Base-by-base conservation (phyloP, 2,329 filamentous ascomycete genomes). In the Cladorrhinum sp. region DNA sequence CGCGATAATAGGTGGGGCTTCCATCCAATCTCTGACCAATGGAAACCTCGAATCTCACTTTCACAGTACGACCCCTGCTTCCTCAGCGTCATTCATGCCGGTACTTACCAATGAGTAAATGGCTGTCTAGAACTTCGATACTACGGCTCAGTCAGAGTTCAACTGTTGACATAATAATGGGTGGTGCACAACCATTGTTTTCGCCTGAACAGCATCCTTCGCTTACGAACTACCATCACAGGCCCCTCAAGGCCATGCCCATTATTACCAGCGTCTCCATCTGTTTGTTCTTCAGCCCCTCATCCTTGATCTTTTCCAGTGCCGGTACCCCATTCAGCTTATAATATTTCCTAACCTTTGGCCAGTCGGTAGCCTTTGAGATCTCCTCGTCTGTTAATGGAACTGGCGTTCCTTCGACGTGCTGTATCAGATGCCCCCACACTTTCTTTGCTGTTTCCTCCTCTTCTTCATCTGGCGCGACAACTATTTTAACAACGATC, bases 321-420 rank as follows among this genome's bases (percentile, higher is more conserved):
- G 79, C 81, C 52, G 77, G 75, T n/a, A 85, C 72, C 7, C 82
- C 79, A 64, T 89, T 89, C 28, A 97, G 76, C 73, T 96, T 96
- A 76, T 97, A 97, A 64, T 91, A 86, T 76, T 96, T 97, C 70
- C 85, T 86, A 30, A 97, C 83, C 70, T 86, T 88, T 21, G 78
- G 73, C 68, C 89, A 73, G 71, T 96, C 91, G 1, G 87, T 83
- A 24, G 85, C 76, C 0, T 74, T 70, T 0, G 75, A 73, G 20
- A 96, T 74, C n/a, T 78, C 79, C 3, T 82, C 82, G 68, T 96
- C 88, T 1, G 83, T 82, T 60, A 92, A 85, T 0, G 80, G 48
- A 0, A 82, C 72, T 1, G 80, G 73, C 0, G 77, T 80, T 10
- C 91, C 92, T 65, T 90, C 70, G 21, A 96, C 79, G 33, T 82